Base-by-base conservation (phyloP, 306 rosid genomes). In the Glycine soja region DNA sequence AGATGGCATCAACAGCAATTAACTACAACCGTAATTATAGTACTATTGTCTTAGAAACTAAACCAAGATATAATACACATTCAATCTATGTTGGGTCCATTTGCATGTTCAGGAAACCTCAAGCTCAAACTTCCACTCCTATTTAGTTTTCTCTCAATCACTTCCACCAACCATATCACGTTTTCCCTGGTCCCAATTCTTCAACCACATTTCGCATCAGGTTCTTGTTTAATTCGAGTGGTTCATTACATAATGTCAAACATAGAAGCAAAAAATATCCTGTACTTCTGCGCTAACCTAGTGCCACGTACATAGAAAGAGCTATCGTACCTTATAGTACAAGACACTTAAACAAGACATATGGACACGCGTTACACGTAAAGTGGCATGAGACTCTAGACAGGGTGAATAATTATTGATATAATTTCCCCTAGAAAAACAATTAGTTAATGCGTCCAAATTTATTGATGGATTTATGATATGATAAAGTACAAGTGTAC, bases 261-360 rank as follows among this genome's bases (percentile, higher is more conserved):
- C 3, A 0, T 12, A 51, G 53, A 65, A 10, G 51, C 3, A 4
- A 64, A 64, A 13, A 51, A 65, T 77, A 50, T 77, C 74, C 16
- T 36, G 30, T 7, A n/a, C 51, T 62, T 19, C 0, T 36, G 30
- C 19, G 1, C 9, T 48, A 15, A 6, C 14, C 18, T 6, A n/a
- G 63, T 2, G 81, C 51, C 64, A 63, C 81, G 34, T 15, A 63
- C 73, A 36, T 15, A 32, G 70, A n/a, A 32, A 34, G 62, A 34
- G 5, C 5, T 36, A 24, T 24, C 8, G 74, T 48, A 51, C 74
- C 73, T 63, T 18, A 16, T 7, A 47, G 64, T 34, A 36, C 46
- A 77, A 77, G 65, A 32, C 53, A 50, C 11, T 63, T 36, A 12
- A 63, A 12, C 13, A 63, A 11, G 63, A 34, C 54, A 52, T 36